These are phyloP conservation scores for Neophaeococcomyces aloes DNA, from an alignment of 2,329 filamentous ascomycete genomes.

Conservation along the genomic window DNA sequence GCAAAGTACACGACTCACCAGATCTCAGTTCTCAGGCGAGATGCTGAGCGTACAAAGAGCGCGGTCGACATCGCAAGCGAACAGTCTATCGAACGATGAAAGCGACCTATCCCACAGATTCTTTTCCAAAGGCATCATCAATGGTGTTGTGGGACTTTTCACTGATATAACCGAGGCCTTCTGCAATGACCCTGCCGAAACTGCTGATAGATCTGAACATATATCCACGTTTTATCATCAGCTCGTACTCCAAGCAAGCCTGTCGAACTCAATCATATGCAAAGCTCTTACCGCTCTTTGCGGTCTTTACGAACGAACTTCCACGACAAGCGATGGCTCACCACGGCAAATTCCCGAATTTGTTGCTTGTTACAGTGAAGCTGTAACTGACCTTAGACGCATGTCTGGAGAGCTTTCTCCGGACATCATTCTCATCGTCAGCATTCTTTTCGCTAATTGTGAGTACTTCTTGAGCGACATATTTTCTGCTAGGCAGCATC, in stretches of 20 bases:
- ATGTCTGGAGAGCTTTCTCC: not conserved
- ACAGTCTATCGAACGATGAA: not conserved
- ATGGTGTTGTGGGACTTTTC: not conserved
- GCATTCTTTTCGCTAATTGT: slow-evolving; percentile 5
- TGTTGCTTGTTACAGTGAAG: slow-evolving; percentile 3
- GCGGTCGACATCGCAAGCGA: not conserved
- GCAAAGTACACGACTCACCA: slow-evolving; percentile 27
- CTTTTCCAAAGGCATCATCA: not conserved
- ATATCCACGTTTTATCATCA: slow-evolving; percentile 3
- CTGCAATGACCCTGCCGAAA: not conserved
- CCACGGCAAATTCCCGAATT: not conserved
- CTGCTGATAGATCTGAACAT: not conserved
- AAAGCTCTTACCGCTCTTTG: slow-evolving; percentile 3
- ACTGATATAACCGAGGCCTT: slow-evolving; percentile 1
- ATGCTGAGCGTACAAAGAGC: not conserved
- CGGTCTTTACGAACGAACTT: slow-evolving; percentile 1
- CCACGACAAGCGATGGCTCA: not conserved
- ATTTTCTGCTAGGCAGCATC: slow-evolving; percentile 1
- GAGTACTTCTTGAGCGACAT: slow-evolving; percentile 4
- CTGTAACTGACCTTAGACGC: slow-evolving; percentile 1
- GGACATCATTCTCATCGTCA: not conserved
- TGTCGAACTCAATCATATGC: not conserved
- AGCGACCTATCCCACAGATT: not conserved
- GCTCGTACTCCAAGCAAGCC: slow-evolving; percentile 1
- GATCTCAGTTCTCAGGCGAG: slow-evolving; percentile 20